Base-by-base conservation (phyloP, 2,329 filamentous ascomycete genomes). In the Chrysosphaeria jannelii region DNA sequence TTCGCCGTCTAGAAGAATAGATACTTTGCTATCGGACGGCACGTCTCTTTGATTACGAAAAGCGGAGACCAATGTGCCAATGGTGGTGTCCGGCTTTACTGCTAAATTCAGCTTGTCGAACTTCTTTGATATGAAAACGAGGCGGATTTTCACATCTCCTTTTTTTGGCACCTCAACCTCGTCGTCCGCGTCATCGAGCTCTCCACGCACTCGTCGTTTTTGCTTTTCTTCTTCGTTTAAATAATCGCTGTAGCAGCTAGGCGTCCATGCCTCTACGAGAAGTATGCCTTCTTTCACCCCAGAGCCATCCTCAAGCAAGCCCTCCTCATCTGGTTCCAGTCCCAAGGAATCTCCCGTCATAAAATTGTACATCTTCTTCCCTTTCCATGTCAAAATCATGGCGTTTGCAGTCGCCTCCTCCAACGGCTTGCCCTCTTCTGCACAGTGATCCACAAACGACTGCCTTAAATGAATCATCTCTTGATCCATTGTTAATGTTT, bases 311-410 rank as follows among this genome's bases (percentile, higher is more conserved):
- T 39, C 38, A 11, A 55, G 40, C 9, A 48, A 40, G 19, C 53
- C 51, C 5, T 52, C 41, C 8, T 36, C 35, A 8, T 45, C 40
- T 0, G 49, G 45, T 6, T 44, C 37, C 21, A 85, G 54, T 5
- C 65, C 64, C 5, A 89, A 45, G 22, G 57, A 64, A 25, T 53
- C 51, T 28, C 74, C 66, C 2, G 68, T 79, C 5, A 71, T 74
- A n/a, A 58, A 56, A 31, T 71, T 61, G 38, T 70, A 90, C 3
- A 90, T 44, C 28, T 61, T 59, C 27, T 59, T 60, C 13, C 60
- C 56, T 30, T 65, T 66, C 67, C 74, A 90, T 0, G 74, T 85
- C 26, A 93, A 53, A 26, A 93, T 53, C 34, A 85, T 69, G 10
- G 88, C 47, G 1, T 50, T 46, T 4, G 53, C 44, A n/a, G n/a